A percentile compares a stretch with the other conserved stretches of the same genome.
phyloP scores from a whole-genome alignment of 2,329 filamentous ascomycete genomes.

The Aspergillus pseudoterreus region DNA sequence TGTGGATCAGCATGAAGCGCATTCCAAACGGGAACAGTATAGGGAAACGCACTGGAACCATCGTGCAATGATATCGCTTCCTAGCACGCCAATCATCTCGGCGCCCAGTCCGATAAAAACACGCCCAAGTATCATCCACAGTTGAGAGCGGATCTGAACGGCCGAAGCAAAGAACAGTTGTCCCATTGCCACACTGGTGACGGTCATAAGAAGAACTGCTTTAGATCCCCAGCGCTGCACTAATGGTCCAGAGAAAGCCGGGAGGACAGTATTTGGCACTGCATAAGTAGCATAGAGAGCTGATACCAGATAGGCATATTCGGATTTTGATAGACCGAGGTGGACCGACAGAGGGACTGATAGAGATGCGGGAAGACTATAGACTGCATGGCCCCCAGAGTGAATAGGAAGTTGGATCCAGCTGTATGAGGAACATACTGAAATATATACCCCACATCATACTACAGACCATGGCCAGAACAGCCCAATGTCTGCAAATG shows the following conservation, averaged over 20 bases:
- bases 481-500: neutral
- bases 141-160: neutral
- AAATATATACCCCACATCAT: neutral
- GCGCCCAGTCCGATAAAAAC: conserved; percentile 4
- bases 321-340: neutral
- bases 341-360: neutral
- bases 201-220: neutral
- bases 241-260: neutral
- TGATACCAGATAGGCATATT: neutral
- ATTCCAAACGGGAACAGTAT: too few species aligned
- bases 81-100: conserved; percentile 5
- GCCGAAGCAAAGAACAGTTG: conserved; percentile 3
- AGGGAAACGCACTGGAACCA: neutral
- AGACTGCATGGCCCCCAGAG: neutral
- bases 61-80: conserved; percentile 6
- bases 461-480: neutral
- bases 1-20: neutral
- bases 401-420: neutral
- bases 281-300: neutral
- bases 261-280: neutral
- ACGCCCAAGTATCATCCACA: conserved; percentile 4
- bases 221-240: neutral
- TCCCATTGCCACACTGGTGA: neutral
- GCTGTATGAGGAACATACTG: neutral
- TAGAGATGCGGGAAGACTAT: neutral